These are phyloP conservation scores for Bryum argenteum DNA, from an alignment of 225 moss, liverwort and hornwort genomes.

Conservation along the genomic window DNA sequence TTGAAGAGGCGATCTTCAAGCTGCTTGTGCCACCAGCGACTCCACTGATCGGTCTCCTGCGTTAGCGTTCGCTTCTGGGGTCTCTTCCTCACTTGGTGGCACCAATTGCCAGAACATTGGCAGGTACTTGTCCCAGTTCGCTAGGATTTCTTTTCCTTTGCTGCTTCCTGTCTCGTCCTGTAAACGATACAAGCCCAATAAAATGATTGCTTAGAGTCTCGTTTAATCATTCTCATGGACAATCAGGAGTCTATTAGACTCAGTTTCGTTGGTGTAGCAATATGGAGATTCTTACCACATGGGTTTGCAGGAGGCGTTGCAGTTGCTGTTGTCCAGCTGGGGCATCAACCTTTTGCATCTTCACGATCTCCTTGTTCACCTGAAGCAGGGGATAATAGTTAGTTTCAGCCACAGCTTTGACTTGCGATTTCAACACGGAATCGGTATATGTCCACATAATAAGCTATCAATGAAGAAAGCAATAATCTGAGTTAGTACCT, in stretches of 20 bases:
- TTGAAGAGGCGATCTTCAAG: conserved; percentile 14
- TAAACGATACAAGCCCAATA: conserved; percentile 1
- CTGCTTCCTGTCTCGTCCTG: conserved; percentile 91
- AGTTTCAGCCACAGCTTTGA: neutral
- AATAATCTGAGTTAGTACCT: conserved; percentile 45
- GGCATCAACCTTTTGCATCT: conserved; percentile 76
- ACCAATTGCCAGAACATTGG: conserved; percentile 95
- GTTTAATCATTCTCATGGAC: too few relatives aligned
- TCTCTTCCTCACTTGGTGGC: conserved; percentile 96
- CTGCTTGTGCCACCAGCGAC: conserved; percentile 52
- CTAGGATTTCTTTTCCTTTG: conserved; percentile 59
- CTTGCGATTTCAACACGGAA: neutral
- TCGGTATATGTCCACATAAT: neutral
- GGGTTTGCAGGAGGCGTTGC: conserved; percentile 73
- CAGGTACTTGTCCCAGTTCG: conserved; percentile 75
- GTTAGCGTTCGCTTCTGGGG: conserved; percentile 77
- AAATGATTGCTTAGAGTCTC: too few relatives aligned
- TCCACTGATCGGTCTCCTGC: conserved; percentile 30
- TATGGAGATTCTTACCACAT: conserved; percentile 52
- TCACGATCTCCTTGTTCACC: conserved; percentile 95
- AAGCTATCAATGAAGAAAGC: neutral
- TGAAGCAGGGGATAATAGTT: conserved; percentile 19
- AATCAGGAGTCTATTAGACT: too few relatives aligned
- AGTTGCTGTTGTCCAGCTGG: conserved; percentile 90
- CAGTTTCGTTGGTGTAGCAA: too few relatives aligned